Evolutionary conservation across 768 basidiomycete species (phyloP), one percentile per base, ranked within the genome.

Genomic region (Termitomyces heimii): DNA sequence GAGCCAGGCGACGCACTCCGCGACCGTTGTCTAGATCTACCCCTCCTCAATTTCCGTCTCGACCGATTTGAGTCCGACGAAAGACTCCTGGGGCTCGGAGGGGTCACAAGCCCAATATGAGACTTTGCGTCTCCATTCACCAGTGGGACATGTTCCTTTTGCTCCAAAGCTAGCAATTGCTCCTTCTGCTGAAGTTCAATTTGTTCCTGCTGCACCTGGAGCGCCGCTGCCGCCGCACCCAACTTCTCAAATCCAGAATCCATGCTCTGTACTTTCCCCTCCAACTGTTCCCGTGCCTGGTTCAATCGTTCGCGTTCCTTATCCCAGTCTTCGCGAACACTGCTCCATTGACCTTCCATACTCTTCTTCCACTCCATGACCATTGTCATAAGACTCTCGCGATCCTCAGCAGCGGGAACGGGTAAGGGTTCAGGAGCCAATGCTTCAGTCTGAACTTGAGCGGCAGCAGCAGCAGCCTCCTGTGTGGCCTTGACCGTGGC

Each of bases 231-330:
- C 54, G 75, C 35, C 60, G 70, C 63, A 14, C 63, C 75, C 45
- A 79, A 71, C 59, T 71, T 75, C 40, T 78, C 79, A n/a, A 87
- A 60, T 4, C 81, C 77, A 14, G 74, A 70, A 62, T 86, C 84
- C n/a, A 85, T 72, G 9, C 69, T 68, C 13, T 77, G 74, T 53
- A 81, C 73, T 54, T 83, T 78, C 6, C 57, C 71, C 70, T 95
- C 94, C 87, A 89, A 95, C 62, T 94, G 91, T 42, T 89, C 85
- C 48, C 86, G 78, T 13, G 91, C 92, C 20, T 79, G 75, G 40
- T 78, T 76, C 12, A 97, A 76, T 20, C 91, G 77, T 59, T 88
- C 87, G 4, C 93, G 78, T 70, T 97, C 94, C 37, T 81, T 76
- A 2, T 78, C 79, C 93, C 93, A 97, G 55, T 89, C 88, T 62